phyloP scores from a whole-genome alignment of 306 rosid genomes.

The Cucumis sativus region Cucumber_9930_V3 NC_026661.2:16268001-16268500 shows the following conservation, averaged over 20 bases:
- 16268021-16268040: slow-evolving; percentile 95
- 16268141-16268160: background rate
- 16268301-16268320: no score
- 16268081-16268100: background rate
- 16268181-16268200: background rate
- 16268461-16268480: background rate
- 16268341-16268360: no score
- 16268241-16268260: background rate
- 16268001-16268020: slow-evolving; percentile 86
- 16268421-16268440: no score
- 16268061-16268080: background rate
- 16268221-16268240: no score
- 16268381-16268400: no score
- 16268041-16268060: slow-evolving; percentile 28
- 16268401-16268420: no score
- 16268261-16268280: background rate
- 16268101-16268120: background rate
- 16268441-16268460: background rate
- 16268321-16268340: no score
- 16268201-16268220: no score
- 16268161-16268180: background rate
- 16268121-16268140: background rate
- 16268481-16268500: background rate
- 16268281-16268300: no score
- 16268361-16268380: no score